Evolutionary conservation across 176 grass and related monocot species (phyloP).

Genomic region (Miscanthus lutarioriparius): DNA sequence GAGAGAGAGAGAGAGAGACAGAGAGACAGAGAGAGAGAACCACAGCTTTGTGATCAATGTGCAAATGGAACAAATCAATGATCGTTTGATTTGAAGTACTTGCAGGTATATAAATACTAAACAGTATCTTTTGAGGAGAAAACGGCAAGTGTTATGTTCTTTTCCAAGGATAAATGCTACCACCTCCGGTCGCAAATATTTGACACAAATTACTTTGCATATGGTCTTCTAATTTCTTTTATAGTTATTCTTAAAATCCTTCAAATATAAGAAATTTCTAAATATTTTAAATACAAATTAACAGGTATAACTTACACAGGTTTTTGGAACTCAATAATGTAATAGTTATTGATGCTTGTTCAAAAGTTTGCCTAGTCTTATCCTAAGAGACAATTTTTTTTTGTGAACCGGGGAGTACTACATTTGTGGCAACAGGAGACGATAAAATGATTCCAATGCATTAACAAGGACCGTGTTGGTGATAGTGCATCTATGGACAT

Average conservation of each 20-base stretch:
- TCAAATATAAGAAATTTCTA: neutral
- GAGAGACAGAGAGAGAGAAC: neutral
- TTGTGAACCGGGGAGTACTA: neutral
- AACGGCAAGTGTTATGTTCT: neutral
- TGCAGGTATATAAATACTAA: neutral
- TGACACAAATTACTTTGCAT: neutral
- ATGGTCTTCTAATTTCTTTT: neutral
- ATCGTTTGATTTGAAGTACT: neutral
- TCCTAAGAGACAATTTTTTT: neutral
- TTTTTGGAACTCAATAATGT: neutral
- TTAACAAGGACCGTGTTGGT: conserved; percentile 23
- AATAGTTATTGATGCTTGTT: neutral
- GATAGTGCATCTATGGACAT: conserved; percentile 9
- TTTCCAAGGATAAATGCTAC: neutral
- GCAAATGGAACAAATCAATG: neutral
- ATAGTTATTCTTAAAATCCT: neutral
- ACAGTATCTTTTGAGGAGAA: neutral
- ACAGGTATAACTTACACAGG: neutral
- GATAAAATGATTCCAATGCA: conserved; percentile 8
- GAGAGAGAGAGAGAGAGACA: neutral
- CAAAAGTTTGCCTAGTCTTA: neutral
- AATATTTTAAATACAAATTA: neutral
- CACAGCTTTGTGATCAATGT: conserved; percentile 14
- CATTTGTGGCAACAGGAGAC: neutral
- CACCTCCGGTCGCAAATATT: neutral